Percentiles rank a stretch among this genome's conserved stretches.
Conservation (phyloP, 164 flowering plant genomes). For the Magnolia officinalis region DNA sequence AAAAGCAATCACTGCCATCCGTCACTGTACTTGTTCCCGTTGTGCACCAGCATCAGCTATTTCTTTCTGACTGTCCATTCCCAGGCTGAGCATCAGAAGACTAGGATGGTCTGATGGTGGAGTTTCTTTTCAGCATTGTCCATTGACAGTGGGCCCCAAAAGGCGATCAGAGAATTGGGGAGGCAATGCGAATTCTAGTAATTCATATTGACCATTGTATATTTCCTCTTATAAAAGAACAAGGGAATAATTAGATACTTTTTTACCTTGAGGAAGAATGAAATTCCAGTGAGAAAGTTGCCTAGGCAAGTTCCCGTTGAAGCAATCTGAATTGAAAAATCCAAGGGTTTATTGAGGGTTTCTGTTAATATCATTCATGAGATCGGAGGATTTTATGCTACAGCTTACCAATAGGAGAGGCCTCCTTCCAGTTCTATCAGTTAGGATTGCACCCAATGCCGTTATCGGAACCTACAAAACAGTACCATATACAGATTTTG, state of each 20-base stretch:
- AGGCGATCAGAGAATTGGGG: background rate
- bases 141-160: background rate
- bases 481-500: background rate
- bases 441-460: conserved; percentile 47
- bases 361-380: background rate
- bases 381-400: background rate
- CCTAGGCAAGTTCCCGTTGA: conserved; percentile 62
- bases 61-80: background rate
- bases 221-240: no score
- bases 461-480: conserved; percentile 61
- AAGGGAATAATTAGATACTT: background rate
- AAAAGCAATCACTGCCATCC: background rate
- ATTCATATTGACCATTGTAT: no score
- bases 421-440: conserved; percentile 81
- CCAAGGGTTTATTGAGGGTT: background rate
- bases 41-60: background rate
- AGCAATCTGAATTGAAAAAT: conserved; percentile 48
- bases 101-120: background rate
- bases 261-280: conserved; percentile 75
- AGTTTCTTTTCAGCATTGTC: background rate
- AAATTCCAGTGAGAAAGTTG: conserved; percentile 45
- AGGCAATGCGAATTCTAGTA: no score
- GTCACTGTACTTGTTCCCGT: background rate
- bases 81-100: background rate
- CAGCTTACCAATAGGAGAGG: conserved; percentile 63